A percentile compares a stretch with the other conserved stretches of the same genome.
Conservation (phyloP, 2,329 filamentous ascomycete species). For the Fusarium citri region DNA sequence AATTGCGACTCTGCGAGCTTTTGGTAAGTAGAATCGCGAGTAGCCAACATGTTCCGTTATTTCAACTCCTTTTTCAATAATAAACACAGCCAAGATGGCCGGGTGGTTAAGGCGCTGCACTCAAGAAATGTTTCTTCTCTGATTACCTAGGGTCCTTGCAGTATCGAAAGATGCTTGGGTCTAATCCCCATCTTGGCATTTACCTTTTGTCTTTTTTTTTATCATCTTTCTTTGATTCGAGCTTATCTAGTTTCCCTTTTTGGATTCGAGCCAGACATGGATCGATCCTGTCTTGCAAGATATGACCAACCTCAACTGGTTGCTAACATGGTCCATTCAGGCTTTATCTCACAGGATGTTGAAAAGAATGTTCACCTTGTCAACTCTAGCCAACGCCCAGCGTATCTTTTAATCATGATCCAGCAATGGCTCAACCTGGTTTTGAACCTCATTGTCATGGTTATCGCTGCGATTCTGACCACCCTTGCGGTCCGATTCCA, state of each 20-base stretch:
- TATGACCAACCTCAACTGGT: neutral
- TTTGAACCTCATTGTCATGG: constrained; percentile 61
- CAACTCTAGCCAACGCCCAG: constrained; percentile 66
- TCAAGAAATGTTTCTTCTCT: neutral
- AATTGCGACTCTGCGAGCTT: constrained; percentile 66
- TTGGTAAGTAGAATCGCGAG: constrained; percentile 57
- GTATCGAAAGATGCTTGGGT: neutral
- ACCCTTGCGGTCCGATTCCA: constrained; percentile 57
- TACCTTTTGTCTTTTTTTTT: neutral
- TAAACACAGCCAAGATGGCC: neutral
- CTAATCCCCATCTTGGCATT: neutral
- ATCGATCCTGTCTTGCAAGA: neutral
- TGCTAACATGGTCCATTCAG: neutral
- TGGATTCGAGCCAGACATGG: neutral
- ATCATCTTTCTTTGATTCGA: too few species aligned
- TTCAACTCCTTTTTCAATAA: neutral
- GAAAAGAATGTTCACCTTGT: constrained; percentile 60
- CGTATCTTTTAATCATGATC: constrained; percentile 67
- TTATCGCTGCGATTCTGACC: constrained; percentile 61
- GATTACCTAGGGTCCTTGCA: neutral
- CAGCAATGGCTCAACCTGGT: constrained; percentile 68
- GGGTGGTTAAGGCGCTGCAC: neutral
- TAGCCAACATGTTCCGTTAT: neutral
- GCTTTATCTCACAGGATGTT: constrained; percentile 33
- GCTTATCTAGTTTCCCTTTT: neutral